Conservation (phyloP, 441 rosid genomes). For the Erodium moschatum region DNA sequence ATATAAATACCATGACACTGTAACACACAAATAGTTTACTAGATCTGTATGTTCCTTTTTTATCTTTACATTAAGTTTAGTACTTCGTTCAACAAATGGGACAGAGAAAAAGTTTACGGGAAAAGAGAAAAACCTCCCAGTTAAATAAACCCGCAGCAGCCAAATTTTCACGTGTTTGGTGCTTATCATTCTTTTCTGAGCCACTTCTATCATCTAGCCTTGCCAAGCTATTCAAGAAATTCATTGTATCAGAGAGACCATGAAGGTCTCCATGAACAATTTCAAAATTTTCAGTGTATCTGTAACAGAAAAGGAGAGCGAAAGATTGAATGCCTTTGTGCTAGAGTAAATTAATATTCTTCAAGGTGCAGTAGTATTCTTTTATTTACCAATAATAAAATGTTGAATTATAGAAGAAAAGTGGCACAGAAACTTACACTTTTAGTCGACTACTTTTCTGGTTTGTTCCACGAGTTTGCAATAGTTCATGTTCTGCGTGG, state of each 20-base stretch:
- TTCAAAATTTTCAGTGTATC: constrained; percentile 65
- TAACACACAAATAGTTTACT: neutral
- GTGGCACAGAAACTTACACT: neutral
- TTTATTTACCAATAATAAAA: constrained; percentile 14
- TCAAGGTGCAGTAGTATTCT: neutral
- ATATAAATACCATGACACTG: neutral
- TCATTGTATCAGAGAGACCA: constrained; percentile 74
- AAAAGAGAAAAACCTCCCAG: constrained; percentile 65
- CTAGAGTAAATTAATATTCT: neutral
- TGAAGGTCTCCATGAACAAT: constrained; percentile 85
- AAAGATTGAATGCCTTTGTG: neutral
- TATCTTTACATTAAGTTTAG: neutral
- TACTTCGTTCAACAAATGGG: neutral
- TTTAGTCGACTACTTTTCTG: constrained; percentile 2
- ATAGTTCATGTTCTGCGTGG: constrained; percentile 75
- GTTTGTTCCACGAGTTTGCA: constrained; percentile 15
- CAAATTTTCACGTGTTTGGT: constrained; percentile 74
- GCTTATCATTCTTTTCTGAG: constrained; percentile 49
- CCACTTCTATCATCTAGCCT: constrained; percentile 50
- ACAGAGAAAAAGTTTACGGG: neutral
- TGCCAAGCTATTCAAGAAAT: constrained; percentile 74
- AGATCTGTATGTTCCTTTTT: neutral
- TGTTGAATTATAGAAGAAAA: neutral
- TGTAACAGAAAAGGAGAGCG: constrained; percentile 25
- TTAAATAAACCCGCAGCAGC: constrained; percentile 96